Evolutionary conservation across 192 early-diverging fungal species (phyloP), one percentile per base, ranked within the genome.

Genomic region (Coemansia furcata): DNA sequence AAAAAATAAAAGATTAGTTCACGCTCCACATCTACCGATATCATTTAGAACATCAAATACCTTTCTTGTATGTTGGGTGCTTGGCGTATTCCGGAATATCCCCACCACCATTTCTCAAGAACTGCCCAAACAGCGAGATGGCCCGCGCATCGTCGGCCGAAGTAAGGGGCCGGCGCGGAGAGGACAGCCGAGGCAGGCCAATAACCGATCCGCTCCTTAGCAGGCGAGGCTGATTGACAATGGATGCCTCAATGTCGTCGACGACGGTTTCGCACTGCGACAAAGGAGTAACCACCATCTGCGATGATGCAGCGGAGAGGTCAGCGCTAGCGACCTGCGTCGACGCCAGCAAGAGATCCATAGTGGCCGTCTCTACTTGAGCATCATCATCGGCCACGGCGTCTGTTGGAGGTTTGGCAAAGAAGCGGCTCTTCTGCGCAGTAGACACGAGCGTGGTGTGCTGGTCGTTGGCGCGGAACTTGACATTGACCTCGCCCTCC

Each of bases 361-460:
- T 21, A 6, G 38, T 39, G 38, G 6, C 38, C 6, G 38, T 7
- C n/a, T n/a, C 23, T 26, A 26, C 23, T 26, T 26, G 23, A n/a
- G 15, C 4, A 47, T 47, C 46, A 49, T 17, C 9, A n/a, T 17
- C 9, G n/a, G 35, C 49, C 68, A 57, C 46, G 3, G 35, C 4
- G 21, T 2, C 6, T 23, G 10, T 14, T 0, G 35, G 47, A n/a
- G 36, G 21, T 6, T 66, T 55, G 0, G 10, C 54, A 35, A 82
- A 82, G 71, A 82, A 82, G 39, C 66, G 32, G 59, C 80, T 82
- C 6, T 65, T 62, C 23, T 68, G 30, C 11, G 50, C 62, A 3
- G 80, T 82, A 3, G 61, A 23, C 19, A 72, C 66, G 5, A 66
- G 36, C 44, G 37, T 42, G 49, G 62, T 35, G 32, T 67, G 59